These are phyloP conservation scores for Quercus suber DNA, from an alignment of 306 rosid species.

Conservation along the genomic window DNA sequence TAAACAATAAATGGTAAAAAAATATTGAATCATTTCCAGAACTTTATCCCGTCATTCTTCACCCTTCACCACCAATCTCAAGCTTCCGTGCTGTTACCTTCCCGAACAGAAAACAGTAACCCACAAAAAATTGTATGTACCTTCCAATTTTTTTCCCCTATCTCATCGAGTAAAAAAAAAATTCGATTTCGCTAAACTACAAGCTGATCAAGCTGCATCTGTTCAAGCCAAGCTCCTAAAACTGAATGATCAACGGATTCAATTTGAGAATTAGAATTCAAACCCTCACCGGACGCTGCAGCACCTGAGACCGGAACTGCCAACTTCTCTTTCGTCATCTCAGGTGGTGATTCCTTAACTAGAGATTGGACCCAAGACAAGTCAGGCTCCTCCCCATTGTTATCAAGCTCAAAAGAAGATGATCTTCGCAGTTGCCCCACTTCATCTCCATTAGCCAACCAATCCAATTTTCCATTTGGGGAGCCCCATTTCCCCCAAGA, in stretches of 20 bases:
- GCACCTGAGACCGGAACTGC: slow-evolving; percentile 39
- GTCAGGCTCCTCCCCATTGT: slow-evolving; percentile 82
- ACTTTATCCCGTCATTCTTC: slow-evolving; percentile 12
- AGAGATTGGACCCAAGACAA: slow-evolving; percentile 87
- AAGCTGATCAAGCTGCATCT: slow-evolving; percentile 87
- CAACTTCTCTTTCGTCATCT: slow-evolving; percentile 56
- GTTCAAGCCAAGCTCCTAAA: slow-evolving; percentile 89
- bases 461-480: slow-evolving; percentile 63
- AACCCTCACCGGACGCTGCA: slow-evolving; percentile 50
- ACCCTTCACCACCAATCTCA: slow-evolving; percentile 22
- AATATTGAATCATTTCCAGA: slow-evolving; percentile 26
- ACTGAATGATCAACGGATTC: slow-evolving; percentile 75
- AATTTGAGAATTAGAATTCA: slow-evolving; percentile 50
- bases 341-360: slow-evolving; percentile 85
- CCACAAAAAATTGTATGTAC: slow-evolving; percentile 41
- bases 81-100: slow-evolving; percentile 18
- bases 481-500: slow-evolving; percentile 87
- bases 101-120: slow-evolving; percentile 25
- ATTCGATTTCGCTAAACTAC: slow-evolving; percentile 48
- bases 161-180: slow-evolving; percentile 38
- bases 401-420: slow-evolving; percentile 53
- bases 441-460: slow-evolving; percentile 63
- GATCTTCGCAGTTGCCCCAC: slow-evolving; percentile 41
- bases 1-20: slow-evolving; percentile 38
- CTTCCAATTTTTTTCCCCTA: slow-evolving; percentile 38